Evolutionary conservation across 139 green algal genomes (phyloP).

Genomic region (Tetratostichococcus sp.): DNA sequence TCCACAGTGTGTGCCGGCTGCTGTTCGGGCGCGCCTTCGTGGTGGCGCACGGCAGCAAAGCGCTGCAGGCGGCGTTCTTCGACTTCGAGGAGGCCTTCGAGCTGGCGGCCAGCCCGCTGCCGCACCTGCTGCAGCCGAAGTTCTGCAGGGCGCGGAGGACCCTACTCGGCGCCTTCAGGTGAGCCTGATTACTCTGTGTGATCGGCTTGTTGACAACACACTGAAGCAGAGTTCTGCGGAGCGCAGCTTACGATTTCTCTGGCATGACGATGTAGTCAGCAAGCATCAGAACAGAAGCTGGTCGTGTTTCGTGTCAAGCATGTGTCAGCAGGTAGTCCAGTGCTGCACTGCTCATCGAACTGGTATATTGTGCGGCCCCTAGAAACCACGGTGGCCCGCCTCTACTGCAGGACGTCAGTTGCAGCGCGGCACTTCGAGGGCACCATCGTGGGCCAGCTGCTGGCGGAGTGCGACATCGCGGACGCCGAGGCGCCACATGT

Average conservation of each 20-base stretch:
- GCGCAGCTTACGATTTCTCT: too few species aligned
- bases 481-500: constrained; percentile 48
- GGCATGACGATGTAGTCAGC: too few species aligned
- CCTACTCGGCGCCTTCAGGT: constrained; percentile 37
- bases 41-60: neutral
- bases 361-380: too few species aligned
- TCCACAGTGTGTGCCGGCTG: constrained; percentile 29
- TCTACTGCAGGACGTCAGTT: constrained; percentile 34
- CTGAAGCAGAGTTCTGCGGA: too few species aligned
- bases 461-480: constrained; percentile 43
- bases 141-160: constrained; percentile 29
- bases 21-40: constrained; percentile 51
- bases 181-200: neutral
- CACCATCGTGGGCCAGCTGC: constrained; percentile 38
- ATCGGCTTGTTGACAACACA: too few species aligned
- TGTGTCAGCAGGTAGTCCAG: too few species aligned
- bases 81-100: constrained; percentile 68
- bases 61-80: constrained; percentile 32
- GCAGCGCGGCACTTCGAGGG: constrained; percentile 34
- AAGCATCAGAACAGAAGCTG: too few species aligned
- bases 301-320: neutral
- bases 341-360: too few species aligned
- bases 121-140: constrained; percentile 56
- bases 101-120: constrained; percentile 67
- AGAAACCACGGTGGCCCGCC: too few species aligned